Conservation (phyloP, 2,329 filamentous ascomycete species). For the Hymenotorrendiella dingleyae region DNA sequence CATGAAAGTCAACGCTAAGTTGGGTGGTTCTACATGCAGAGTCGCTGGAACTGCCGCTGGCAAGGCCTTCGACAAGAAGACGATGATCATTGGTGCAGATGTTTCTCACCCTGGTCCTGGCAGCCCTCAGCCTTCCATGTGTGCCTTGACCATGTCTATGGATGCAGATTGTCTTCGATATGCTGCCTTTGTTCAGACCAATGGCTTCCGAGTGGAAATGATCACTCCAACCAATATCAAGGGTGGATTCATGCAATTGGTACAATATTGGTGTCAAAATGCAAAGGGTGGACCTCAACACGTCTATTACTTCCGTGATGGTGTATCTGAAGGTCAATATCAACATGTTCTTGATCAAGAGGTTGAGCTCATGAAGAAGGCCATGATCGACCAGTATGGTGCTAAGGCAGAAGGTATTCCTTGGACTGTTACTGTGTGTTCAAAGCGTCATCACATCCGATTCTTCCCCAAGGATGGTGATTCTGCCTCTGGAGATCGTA, state of each 20-base stretch:
- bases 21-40: slow-evolving; percentile 71
- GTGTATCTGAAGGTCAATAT: slow-evolving; percentile 85
- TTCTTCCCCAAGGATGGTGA: slow-evolving; percentile 69
- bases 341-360: slow-evolving; percentile 74
- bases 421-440: slow-evolving; percentile 81
- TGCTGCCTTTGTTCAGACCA: slow-evolving; percentile 72
- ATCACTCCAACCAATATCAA: slow-evolving; percentile 62
- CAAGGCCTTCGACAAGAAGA: slow-evolving; percentile 45
- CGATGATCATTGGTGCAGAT: slow-evolving; percentile 81
- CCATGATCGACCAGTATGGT: slow-evolving; percentile 39
- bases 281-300: slow-evolving; percentile 56
- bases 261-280: slow-evolving; percentile 56
- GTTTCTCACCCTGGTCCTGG: slow-evolving; percentile 79
- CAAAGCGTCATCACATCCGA: slow-evolving; percentile 90
- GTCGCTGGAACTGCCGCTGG: slow-evolving; percentile 5
- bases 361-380: slow-evolving; percentile 60
- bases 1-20: slow-evolving; percentile 96
- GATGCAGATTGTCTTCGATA: slow-evolving; percentile 70
- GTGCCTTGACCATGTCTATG: slow-evolving; percentile 78
- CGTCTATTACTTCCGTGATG: slow-evolving; percentile 89
- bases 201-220: slow-evolving; percentile 77
- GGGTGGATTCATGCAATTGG: slow-evolving; percentile 57
- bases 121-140: slow-evolving; percentile 64
- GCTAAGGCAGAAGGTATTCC: slow-evolving; percentile 20
- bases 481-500: slow-evolving; percentile 54